Percentiles rank a stretch among this genome's conserved stretches.
phyloP scores from a whole-genome alignment of 2,329 filamentous ascomycete genomes.

The Cryphonectria nitschkei region DNA sequence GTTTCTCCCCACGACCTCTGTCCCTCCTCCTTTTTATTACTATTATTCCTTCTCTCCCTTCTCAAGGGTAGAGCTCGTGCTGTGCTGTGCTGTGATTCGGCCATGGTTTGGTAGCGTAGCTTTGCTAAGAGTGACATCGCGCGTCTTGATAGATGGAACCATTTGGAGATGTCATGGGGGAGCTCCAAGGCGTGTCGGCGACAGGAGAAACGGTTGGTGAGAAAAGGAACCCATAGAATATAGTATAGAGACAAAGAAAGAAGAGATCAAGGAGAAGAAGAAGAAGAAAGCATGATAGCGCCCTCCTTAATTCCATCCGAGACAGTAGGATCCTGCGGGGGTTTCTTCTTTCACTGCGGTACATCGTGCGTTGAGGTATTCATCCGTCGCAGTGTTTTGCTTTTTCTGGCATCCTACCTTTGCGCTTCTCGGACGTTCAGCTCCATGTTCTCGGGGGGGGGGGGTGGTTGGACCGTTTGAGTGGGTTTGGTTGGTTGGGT shows the following conservation, averaged over 20 bases:
- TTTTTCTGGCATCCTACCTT: not conserved
- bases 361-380: not conserved
- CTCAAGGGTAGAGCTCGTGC: not conserved
- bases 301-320: conserved; percentile 15
- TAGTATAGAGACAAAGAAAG: not conserved
- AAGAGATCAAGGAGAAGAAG: not conserved
- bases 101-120: not conserved
- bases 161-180: not conserved
- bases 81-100: not conserved
- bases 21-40: not conserved
- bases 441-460: not conserved
- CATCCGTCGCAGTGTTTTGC: not conserved
- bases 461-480: too few relatives aligned
- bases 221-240: not conserved
- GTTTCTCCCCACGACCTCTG: too few relatives aligned
- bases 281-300: conserved; percentile 5
- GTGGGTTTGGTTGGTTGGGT: not conserved
- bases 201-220: not conserved
- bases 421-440: not conserved
- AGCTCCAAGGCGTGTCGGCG: not conserved
- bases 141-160: not conserved
- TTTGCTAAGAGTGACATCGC: not conserved
- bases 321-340: conserved; percentile 2
- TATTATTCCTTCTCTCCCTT: not conserved
- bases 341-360: not conserved